Evolutionary conservation across 106 monocot genomes (phyloP), one percentile per base, ranked within the genome.

Genomic region (Iris macrosiphon): DNA sequence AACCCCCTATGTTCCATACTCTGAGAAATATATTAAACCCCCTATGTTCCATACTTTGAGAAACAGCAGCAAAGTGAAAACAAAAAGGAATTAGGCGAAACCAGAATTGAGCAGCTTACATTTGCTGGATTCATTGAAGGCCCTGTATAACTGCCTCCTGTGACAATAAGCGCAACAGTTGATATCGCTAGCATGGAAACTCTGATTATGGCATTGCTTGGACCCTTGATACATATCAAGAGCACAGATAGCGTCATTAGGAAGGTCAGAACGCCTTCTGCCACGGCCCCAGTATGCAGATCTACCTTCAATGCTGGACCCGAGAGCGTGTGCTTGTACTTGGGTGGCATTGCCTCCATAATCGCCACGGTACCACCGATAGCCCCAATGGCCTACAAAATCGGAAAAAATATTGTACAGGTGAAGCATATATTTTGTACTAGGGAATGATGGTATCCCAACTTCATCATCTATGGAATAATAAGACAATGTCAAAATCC

Each of bases 231-330:
- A 17, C 90, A 25, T 32, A 86, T 83, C 63, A 54, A 83, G 15
- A 98, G 82, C 4, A 90, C 85, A 12, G 72, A 59, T 11, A 87
- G 68, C 52, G 63, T 83, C 52, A 98, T 80, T 31, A 78, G n/a
- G 31, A 90, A 98, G n/a, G 90, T 91, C 57, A 98, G 77, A 15
- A 91, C 43, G 10, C 80, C 80, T 52, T 98, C 96, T 1, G 83
- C 90, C 0, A 75, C 4, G n/a, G 96, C 96, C 0, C 82, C 96
- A 0, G 83, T 83, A 61, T 98, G 96, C 35, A 69, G 24, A 49
- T 98, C 90, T 32, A 91, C 90, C 48, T 90, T 98, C 21, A 98
- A 33, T 1, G 74, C 73, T 1, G 96, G 96, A 0, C 90, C 96
- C 1, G 55, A 74, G 0, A 98, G 66, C 86, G 73, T 78, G 78